Percentiles rank a stretch among this genome's conserved stretches.
Conservation (phyloP, 441 rosid genomes). For the Adansonia rubrostipa region DNA sequence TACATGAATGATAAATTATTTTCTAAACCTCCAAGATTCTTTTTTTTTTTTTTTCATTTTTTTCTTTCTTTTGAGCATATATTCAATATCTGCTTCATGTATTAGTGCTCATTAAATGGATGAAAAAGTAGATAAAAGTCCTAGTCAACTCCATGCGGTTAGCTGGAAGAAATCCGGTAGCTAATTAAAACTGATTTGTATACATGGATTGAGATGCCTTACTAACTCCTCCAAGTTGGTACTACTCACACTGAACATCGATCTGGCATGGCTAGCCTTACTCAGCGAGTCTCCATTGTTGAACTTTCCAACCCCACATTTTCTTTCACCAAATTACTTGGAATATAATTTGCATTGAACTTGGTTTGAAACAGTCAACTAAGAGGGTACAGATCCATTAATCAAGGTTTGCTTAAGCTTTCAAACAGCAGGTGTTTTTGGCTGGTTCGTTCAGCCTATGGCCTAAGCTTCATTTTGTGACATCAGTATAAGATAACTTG, state of each 20-base stretch:
- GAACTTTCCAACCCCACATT: conserved; percentile 6
- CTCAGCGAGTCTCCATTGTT: not conserved
- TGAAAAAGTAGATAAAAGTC: not conserved
- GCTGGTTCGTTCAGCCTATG: not conserved
- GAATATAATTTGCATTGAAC: not conserved
- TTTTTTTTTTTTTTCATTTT: not conserved
- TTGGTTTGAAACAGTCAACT: not conserved
- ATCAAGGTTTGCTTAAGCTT: not conserved
- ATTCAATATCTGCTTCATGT: not conserved
- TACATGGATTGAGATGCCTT: not conserved
- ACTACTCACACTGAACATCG: not conserved
- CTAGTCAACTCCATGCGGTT: not conserved
- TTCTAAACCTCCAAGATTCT: not conserved
- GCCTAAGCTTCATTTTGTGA: not conserved
- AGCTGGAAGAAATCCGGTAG: not conserved
- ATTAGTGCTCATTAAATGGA: conserved; percentile 2
- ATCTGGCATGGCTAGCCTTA: not conserved
- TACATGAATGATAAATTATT: too few relatives aligned
- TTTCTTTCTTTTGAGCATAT: not conserved
- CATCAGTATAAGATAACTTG: not conserved
- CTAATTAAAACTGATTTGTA: not conserved
- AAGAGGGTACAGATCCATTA: not conserved
- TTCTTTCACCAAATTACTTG: not conserved
- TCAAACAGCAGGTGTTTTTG: not conserved
- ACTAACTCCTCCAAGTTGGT: not conserved